A percentile compares a stretch with the other conserved stretches of the same genome.
These are phyloP conservation scores for Ananas comosus DNA, from an alignment of 176 grass and related monocot genomes.

Conservation along the genomic window DNA sequence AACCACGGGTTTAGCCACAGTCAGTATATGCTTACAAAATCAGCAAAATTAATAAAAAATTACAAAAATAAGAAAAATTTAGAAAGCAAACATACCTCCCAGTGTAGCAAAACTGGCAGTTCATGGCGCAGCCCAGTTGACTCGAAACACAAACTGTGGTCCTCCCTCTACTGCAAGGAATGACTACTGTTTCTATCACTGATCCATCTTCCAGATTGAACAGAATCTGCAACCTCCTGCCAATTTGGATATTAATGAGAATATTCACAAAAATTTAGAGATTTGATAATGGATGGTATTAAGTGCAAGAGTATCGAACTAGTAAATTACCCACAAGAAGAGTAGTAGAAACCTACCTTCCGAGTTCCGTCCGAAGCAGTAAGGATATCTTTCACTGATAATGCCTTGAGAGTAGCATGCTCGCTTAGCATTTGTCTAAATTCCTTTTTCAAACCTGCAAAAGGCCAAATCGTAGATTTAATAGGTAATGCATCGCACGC, in stretches of 20 bases:
- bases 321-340: slow-evolving; percentile 17
- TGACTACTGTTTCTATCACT: slow-evolving; percentile 91
- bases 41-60: not conserved
- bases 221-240: slow-evolving; percentile 85
- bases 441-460: slow-evolving; percentile 84
- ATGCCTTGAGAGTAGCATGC: slow-evolving; percentile 63
- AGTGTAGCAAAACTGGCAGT: slow-evolving; percentile 98
- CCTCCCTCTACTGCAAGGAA: slow-evolving; percentile 60
- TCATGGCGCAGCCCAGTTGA: slow-evolving; percentile 96
- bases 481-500: no score
- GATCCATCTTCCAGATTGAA: slow-evolving; percentile 74
- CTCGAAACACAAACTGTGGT: slow-evolving; percentile 95
- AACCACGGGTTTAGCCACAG: not conserved
- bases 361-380: slow-evolving; percentile 73
- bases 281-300: not conserved
- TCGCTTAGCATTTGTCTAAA: slow-evolving; percentile 74
- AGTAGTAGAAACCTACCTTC: slow-evolving; percentile 36
- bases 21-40: not conserved
- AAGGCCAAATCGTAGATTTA: not conserved
- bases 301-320: not conserved
- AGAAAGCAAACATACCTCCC: slow-evolving; percentile 43
- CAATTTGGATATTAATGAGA: slow-evolving; percentile 46
- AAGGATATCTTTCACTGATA: slow-evolving; percentile 65
- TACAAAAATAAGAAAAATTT: slow-evolving; percentile 4
- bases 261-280: slow-evolving; percentile 18